Percentiles rank a stretch among this genome's conserved stretches.
Evolutionary conservation across 768 basidiomycete genomes (phyloP).

Genomic region (Lactarius hengduanensis): DNA sequence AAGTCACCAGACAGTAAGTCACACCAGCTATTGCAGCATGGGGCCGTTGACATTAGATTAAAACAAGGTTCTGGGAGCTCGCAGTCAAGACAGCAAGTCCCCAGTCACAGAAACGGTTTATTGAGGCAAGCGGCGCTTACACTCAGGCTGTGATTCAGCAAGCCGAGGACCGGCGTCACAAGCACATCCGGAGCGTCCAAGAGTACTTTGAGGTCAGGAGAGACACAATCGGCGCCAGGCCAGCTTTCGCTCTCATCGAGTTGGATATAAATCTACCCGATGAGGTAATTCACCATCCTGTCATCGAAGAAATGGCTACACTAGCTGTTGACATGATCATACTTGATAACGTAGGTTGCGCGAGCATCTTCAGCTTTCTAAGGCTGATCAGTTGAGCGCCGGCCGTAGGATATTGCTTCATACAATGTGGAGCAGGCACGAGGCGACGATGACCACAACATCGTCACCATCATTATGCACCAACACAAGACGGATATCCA

Average conservation of each 20-base stretch:
- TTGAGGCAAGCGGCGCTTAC: background rate
- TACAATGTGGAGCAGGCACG: constrained; percentile 36
- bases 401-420: constrained; percentile 32
- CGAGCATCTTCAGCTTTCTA: background rate
- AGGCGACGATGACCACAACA: constrained; percentile 40
- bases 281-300: constrained; percentile 3
- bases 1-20: constrained; percentile 24
- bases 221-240: background rate
- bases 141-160: background rate
- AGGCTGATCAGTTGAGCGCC: background rate
- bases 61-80: constrained; percentile 24
- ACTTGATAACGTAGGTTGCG: constrained; percentile 1
- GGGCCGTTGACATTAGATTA: background rate
- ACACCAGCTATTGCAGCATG: background rate
- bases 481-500: constrained; percentile 35
- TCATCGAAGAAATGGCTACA: background rate
- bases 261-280: background rate
- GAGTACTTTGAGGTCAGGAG: constrained; percentile 8
- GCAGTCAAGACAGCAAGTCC: constrained; percentile 14
- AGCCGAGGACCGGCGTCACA: background rate
- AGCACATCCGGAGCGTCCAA: background rate
- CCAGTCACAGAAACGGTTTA: constrained; percentile 10
- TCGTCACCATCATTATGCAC: constrained; percentile 44
- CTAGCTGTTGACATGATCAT: background rate
- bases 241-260: background rate